phyloP scores from a whole-genome alignment of 164 flowering plant species.

The Protea cynaroides region DNA sequence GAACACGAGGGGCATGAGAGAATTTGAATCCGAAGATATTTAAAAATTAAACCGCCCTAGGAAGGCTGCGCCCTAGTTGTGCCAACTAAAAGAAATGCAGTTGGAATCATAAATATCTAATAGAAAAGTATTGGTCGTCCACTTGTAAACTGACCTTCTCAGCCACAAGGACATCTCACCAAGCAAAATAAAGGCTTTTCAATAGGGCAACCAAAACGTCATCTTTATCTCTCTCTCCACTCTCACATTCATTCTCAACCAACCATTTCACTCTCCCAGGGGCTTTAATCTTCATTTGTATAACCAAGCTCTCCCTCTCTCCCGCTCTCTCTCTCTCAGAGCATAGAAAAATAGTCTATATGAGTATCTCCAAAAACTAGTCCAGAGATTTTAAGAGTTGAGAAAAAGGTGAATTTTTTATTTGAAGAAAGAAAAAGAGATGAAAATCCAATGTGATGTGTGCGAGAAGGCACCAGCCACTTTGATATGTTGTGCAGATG shows the following conservation, averaged over 20 bases:
- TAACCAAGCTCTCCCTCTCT: background rate
- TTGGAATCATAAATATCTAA: too few relatives aligned
- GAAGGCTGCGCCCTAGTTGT: too few relatives aligned
- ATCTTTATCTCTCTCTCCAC: background rate
- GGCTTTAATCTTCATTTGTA: too few relatives aligned
- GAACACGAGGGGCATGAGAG: too few relatives aligned
- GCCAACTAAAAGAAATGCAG: too few relatives aligned
- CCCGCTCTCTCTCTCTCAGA: too few relatives aligned
- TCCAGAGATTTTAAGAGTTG: background rate
- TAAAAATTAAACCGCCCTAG: too few relatives aligned
- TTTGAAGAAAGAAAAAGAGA: constrained; percentile 21
- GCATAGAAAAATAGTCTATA: background rate
- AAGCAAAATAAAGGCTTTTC: background rate
- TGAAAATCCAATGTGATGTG: constrained; percentile 98
- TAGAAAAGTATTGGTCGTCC: too few relatives aligned
- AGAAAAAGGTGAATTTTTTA: too few relatives aligned
- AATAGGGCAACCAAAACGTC: background rate
- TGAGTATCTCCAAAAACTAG: background rate
- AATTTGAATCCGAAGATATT: too few relatives aligned
- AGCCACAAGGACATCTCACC: background rate
- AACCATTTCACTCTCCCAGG: background rate
- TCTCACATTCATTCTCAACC: background rate
- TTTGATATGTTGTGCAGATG: constrained; percentile 95
- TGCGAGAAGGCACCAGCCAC: constrained; percentile 94
- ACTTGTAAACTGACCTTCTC: background rate